Evolutionary conservation across 176 grass and related monocot genomes (phyloP).

Genomic region (Oryza meridionalis): DNA sequence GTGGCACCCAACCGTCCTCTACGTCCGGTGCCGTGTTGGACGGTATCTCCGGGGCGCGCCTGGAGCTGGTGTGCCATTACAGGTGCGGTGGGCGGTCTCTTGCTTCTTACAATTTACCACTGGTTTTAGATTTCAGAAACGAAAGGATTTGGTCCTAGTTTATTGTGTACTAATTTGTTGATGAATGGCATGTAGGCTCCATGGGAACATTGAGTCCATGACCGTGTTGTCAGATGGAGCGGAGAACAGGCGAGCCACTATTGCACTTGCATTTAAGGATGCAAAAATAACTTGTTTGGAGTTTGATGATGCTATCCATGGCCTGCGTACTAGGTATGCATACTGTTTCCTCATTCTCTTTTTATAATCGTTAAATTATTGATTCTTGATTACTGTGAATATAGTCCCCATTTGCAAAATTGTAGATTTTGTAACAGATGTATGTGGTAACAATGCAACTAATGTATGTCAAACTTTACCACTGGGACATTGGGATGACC

Average conservation of each 20-base stretch:
- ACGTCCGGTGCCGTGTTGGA: constrained; percentile 48
- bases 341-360: background rate
- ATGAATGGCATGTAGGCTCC: constrained; percentile 59
- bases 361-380: background rate
- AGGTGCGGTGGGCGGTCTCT: constrained; percentile 34
- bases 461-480: background rate
- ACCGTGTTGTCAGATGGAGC: constrained; percentile 68
- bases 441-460: background rate
- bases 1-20: background rate
- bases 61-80: constrained; percentile 83
- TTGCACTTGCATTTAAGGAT: constrained; percentile 71
- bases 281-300: constrained; percentile 83
- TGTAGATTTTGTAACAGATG: background rate
- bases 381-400: background rate
- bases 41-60: constrained; percentile 59
- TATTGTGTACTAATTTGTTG: constrained; percentile 18
- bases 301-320: constrained; percentile 75
- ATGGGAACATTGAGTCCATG: constrained; percentile 81
- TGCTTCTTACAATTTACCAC: constrained; percentile 18
- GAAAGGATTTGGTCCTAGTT: background rate
- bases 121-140: background rate
- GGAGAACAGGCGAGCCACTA: constrained; percentile 70
- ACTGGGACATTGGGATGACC: background rate
- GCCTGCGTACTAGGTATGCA: constrained; percentile 68
- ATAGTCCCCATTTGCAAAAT: background rate